Percentiles rank a stretch among this genome's conserved stretches.
Conservation (phyloP, 169 alveolate species). For the Plasmodium knowlesi region DNA sequence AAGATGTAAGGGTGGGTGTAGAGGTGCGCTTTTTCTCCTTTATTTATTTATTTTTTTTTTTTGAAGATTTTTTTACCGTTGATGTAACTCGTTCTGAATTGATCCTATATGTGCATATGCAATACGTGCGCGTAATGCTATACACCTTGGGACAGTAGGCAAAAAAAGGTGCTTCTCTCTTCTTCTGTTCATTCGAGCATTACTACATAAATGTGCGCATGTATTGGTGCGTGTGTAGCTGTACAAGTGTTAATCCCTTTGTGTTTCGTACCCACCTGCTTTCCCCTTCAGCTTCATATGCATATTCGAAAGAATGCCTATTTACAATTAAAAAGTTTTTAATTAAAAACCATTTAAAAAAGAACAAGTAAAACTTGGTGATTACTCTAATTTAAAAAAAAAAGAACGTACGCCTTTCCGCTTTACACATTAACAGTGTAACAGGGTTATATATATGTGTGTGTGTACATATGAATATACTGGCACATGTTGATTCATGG, state of each 20-base stretch:
- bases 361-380: not conserved
- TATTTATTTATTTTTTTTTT: not conserved
- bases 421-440: slow-evolving; percentile 7
- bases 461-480: not conserved
- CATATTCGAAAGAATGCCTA: slow-evolving; percentile 8
- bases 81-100: not conserved
- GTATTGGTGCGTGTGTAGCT: not conserved
- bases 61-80: not conserved
- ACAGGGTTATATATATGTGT: not conserved
- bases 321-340: not conserved
- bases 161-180: not conserved
- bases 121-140: not conserved
- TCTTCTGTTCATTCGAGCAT: not conserved
- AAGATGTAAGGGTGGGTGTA: not conserved
- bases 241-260: not conserved
- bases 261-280: not conserved
- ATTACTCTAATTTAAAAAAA: slow-evolving; percentile 8
- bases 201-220: not conserved
- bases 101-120: not conserved
- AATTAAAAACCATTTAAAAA: slow-evolving; percentile 15
- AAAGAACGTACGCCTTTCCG: not conserved
- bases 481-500: not conserved
- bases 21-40: not conserved
- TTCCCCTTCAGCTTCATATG: not conserved
- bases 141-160: not conserved